Conservation (phyloP, 495 filamentous ascomycete genomes). For the Podospora didyma region DNA sequence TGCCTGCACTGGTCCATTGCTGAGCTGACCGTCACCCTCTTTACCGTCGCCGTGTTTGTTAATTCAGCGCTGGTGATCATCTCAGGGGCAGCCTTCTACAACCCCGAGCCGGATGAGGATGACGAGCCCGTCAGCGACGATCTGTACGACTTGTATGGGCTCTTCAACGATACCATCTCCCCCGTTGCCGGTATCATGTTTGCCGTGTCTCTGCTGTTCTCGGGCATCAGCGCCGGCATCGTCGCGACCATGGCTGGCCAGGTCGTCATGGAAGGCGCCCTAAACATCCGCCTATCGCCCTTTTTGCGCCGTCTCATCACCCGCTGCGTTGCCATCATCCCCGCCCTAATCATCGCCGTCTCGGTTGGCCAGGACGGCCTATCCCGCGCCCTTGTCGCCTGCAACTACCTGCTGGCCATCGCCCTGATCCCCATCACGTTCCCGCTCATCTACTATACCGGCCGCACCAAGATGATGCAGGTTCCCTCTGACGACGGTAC, state of each 20-base stretch:
- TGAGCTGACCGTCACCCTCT: slow-evolving; percentile 61
- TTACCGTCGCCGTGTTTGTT: slow-evolving; percentile 75
- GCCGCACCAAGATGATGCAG: slow-evolving; percentile 39
- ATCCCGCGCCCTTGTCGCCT: slow-evolving; percentile 35
- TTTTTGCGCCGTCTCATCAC: slow-evolving; percentile 50
- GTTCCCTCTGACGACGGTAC: slow-evolving; percentile 24
- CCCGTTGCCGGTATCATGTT: slow-evolving; percentile 55
- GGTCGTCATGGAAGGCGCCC: slow-evolving; percentile 53
- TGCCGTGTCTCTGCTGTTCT: slow-evolving; percentile 50
- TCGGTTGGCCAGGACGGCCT: slow-evolving; percentile 56
- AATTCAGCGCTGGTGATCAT: slow-evolving; percentile 77
- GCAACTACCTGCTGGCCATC: slow-evolving; percentile 42
- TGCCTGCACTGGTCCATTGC: slow-evolving; percentile 70
- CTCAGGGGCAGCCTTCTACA: slow-evolving; percentile 66
- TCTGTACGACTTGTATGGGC: slow-evolving; percentile 63
- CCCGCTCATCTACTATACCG: slow-evolving; percentile 46
- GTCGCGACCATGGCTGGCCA: slow-evolving; percentile 56
- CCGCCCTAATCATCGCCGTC: slow-evolving; percentile 69
- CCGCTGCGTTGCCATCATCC: slow-evolving; percentile 65
- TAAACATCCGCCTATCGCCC: slow-evolving; percentile 45
- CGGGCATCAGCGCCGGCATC: slow-evolving; percentile 49
- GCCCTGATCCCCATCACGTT: slow-evolving; percentile 43
- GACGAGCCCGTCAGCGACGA: slow-evolving; percentile 38
- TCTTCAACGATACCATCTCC: slow-evolving; percentile 60
- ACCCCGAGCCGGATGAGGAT: slow-evolving; percentile 22